These are phyloP conservation scores for Ophiosphaerella herpotricha DNA, from an alignment of 2,329 filamentous ascomycete genomes.

Conservation along the genomic window DNA sequence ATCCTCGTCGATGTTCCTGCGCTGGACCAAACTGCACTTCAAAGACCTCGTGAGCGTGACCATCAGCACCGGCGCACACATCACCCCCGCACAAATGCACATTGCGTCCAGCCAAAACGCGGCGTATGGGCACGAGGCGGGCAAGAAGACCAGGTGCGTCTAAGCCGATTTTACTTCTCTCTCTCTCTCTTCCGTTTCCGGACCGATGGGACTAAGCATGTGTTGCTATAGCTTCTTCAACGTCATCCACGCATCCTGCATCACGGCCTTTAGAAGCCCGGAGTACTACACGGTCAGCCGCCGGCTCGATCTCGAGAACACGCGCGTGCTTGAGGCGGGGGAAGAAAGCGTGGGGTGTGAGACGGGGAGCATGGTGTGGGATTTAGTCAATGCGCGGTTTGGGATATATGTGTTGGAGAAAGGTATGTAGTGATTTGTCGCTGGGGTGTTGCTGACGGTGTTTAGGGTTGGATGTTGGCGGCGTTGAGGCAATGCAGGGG, in stretches of 20 bases:
- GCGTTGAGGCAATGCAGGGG: background rate
- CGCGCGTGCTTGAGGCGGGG: slow-evolving; percentile 4
- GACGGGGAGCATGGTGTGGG: slow-evolving; percentile 17
- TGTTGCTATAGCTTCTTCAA: slow-evolving; percentile 4
- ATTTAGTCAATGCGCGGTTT: slow-evolving; percentile 20
- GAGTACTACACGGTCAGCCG: slow-evolving; percentile 10
- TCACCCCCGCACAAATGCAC: slow-evolving; percentile 6
- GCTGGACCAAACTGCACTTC: slow-evolving; percentile 28
- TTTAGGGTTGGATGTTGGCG: background rate
- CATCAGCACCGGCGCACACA: background rate
- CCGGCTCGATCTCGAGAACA: slow-evolving; percentile 20
- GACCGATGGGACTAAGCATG: background rate
- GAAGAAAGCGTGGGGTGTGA: slow-evolving; percentile 8
- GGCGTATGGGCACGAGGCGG: slow-evolving; percentile 1
- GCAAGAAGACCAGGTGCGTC: background rate
- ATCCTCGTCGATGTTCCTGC: slow-evolving; percentile 10
- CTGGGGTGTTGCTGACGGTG: background rate
- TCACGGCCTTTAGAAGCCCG: slow-evolving; percentile 1
- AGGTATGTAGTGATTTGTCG: background rate
- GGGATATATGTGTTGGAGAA: slow-evolving; percentile 8
- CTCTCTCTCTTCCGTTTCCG: too few relatives aligned
- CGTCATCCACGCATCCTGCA: slow-evolving; percentile 6
- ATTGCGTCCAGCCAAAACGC: background rate
- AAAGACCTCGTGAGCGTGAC: slow-evolving; percentile 18
- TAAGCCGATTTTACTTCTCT: too few relatives aligned